These are phyloP conservation scores for Vitis hybrid DNA, from an alignment of 177 flowering plant species.

Conservation along the genomic window DNA sequence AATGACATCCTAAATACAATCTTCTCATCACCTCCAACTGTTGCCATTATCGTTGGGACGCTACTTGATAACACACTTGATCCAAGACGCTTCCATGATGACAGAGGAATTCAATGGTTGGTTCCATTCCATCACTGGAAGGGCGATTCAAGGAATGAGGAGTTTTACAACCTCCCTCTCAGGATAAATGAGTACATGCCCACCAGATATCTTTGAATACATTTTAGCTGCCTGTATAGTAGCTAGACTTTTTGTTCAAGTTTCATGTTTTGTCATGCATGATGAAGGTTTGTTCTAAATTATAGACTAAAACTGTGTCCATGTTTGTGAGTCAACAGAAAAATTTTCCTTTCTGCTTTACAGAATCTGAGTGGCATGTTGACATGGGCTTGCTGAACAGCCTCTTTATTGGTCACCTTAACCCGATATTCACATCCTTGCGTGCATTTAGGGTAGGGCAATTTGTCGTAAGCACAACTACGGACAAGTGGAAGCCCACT, in stretches of 20 bases:
- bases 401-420: too few relatives aligned
- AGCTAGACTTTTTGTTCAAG: not conserved
- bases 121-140: constrained; percentile 63
- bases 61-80: constrained; percentile 82
- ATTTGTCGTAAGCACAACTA: too few relatives aligned
- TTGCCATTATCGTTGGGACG: constrained; percentile 74
- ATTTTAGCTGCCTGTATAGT: constrained; percentile 9
- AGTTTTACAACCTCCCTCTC: constrained; percentile 71
- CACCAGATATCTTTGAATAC: constrained; percentile 42
- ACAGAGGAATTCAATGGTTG: constrained; percentile 90
- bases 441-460: too few relatives aligned
- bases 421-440: too few relatives aligned
- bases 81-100: constrained; percentile 27
- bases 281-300: not conserved
- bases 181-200: constrained; percentile 59
- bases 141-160: constrained; percentile 81
- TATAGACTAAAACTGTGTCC: not conserved
- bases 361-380: too few relatives aligned
- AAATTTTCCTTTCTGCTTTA: too few relatives aligned
- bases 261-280: not conserved
- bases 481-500: too few relatives aligned
- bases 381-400: too few relatives aligned
- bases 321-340: not conserved
- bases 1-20: constrained; percentile 82
- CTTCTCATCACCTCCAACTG: constrained; percentile 79